A percentile compares a stretch with the other conserved stretches of the same genome.
Evolutionary conservation across 179 eudicot species (phyloP).

Genomic region (Spinacia oleracea): DNA sequence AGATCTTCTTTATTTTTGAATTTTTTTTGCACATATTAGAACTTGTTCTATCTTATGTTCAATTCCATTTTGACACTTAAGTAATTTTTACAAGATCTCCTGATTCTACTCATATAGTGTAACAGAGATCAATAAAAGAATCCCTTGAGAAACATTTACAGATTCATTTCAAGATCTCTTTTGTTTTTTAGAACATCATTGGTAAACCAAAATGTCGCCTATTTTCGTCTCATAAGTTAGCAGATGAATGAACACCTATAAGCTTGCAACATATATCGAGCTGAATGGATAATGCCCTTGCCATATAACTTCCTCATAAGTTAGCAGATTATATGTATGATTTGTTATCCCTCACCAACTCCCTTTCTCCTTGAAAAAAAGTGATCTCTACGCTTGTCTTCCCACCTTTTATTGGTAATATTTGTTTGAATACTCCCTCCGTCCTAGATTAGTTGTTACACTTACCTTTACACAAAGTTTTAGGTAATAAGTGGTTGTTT

Average conservation of each 20-base stretch:
- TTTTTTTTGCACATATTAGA: too few relatives aligned
- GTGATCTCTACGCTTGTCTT: slow-evolving; percentile 63
- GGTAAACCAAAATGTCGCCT: not conserved
- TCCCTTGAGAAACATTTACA: not conserved
- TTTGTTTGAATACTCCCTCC: too few relatives aligned
- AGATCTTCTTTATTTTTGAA: too few relatives aligned
- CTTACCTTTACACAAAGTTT: too few relatives aligned
- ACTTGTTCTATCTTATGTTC: too few relatives aligned
- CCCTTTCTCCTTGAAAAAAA: slow-evolving; percentile 63
- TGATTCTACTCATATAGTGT: not conserved
- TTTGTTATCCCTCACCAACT: slow-evolving; percentile 60
- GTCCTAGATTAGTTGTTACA: too few relatives aligned
- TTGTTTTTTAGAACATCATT: not conserved
- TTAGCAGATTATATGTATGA: too few relatives aligned
- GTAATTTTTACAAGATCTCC: not conserved
- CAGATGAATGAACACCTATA: not conserved
- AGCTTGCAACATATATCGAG: not conserved
- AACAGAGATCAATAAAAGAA: not conserved
- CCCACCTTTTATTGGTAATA: too few relatives aligned
- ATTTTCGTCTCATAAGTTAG: not conserved
- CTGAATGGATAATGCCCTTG: not conserved
- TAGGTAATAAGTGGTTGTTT: too few relatives aligned
- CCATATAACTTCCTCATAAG: slow-evolving; percentile 26
- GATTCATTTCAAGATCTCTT: not conserved
- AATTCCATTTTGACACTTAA: too few relatives aligned